Evolutionary conservation across 2,329 filamentous ascomycete species (phyloP), one percentile per base, ranked within the genome.

Genomic region (Aspergillus awamori): DNA sequence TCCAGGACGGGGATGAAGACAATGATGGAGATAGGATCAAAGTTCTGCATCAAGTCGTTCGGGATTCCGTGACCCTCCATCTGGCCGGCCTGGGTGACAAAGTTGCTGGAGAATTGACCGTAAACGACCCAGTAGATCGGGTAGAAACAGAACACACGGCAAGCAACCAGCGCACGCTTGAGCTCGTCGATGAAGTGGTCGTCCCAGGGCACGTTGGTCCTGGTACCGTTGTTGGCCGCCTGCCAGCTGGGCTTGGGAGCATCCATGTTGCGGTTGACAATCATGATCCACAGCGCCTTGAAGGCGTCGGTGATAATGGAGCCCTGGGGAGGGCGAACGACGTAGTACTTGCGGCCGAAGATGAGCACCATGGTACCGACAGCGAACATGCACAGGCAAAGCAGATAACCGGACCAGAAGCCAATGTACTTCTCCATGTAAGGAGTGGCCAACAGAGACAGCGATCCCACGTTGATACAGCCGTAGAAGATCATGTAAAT

Each of bases 401-500:
- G 74, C 15, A 87, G 75, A 68, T 83, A 92, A 2, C 87, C 88
- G 1, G 82, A 82, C 83, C 88, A 84, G 76, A 91, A 92, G 4
- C 86, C 87, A 60, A 87, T 75, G 67, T 88, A 83, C 60, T 84
- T 79, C 74, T 93, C 90, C 79, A 91, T 83, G 71, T 86, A 87
- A 1, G 86, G 86, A 0, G 87, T 91, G 6, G 84, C 87, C 66
- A 92, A 82, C 57, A 86, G 80, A 0, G 86, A 89, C 6, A 93
- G 80, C 1, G 87, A 85, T n/a, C 89, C 90, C 15, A 92, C 67
- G 75, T 92, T 92, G 71, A 92, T 91, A 76, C 86, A 89, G 73
- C 83, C 82, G 76, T 91, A 91, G 79, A 91, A 91, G 70, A 91
- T 84, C 86, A 87, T 89, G 80, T 89, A 91, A 63, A 91, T 86